Base-by-base conservation (phyloP, 1,284 basidiomycete species). In the Ganoderma lingzhi region DNA sequence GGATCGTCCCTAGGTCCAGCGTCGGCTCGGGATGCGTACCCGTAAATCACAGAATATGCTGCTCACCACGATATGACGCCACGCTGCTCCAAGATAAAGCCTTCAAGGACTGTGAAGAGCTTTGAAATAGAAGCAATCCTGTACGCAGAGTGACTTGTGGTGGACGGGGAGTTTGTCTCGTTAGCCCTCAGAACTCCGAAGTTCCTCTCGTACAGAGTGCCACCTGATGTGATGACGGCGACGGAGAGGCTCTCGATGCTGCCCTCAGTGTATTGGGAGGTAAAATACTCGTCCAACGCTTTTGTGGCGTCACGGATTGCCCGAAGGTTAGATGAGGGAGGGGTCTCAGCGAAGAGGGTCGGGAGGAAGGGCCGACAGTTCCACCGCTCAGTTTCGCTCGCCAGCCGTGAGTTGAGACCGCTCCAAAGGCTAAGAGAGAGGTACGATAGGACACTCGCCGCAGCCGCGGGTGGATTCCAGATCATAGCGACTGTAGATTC, bases 81-180 rank as follows among this genome's bases (percentile, higher is more conserved):
- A 45, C 78, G 78, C 71, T 87, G 82, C 37, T 83, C 80, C 35
- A 87, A 77, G 17, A 87, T 82, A 42, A 84, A 73, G 0, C 84
- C 84, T 70, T 87, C 84, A 1, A 86, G 71, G 0, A 82, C 80
- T 6, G 82, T 81, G 71, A 86, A 86, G 70, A 87, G 76, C 73
- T 87, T 87, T 3, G 83, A 82, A 63, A 86, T 81, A 53, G 83
- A 85, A 0, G 84, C 85, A 28, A 87, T 77, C 39, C 71, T 68
- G 48, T 71, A 71, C 9, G 64, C 37, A 6, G 70, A 71, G 39
- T 73, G 73, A 35, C 70, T 67, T 6, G 64, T 67, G 12, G 68
- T 70, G 6, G 64, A 64, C 10, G 68, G 63, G 6, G 71, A 68
- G n/a, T 32, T 37, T 3, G 68, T 65, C 64, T 73, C 72, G 61